Conservation (phyloP, 1,284 basidiomycete species). For the Rhodotorula sp. region DNA sequence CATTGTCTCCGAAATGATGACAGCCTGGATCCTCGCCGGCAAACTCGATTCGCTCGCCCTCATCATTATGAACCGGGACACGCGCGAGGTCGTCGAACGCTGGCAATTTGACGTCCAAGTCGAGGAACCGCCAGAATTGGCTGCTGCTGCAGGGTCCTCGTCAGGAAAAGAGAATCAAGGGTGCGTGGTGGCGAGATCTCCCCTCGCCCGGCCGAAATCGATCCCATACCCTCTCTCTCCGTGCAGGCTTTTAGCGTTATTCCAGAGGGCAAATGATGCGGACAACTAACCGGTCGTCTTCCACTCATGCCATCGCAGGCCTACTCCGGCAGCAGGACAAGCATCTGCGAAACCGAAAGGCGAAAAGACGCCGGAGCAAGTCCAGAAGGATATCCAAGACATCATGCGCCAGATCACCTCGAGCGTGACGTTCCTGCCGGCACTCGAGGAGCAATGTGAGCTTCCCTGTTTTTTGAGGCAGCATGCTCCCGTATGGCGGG, state of each 20-base stretch:
- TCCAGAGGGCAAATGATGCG: too few species aligned
- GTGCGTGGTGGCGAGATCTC: constrained; percentile 10
- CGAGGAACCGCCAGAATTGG: constrained; percentile 47
- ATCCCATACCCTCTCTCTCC: too few species aligned
- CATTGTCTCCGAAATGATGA: too few species aligned
- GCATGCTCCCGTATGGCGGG: not conserved
- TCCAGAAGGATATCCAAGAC: constrained; percentile 94
- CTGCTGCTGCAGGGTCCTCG: not conserved
- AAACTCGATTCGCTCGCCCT: constrained; percentile 70
- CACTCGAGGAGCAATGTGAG: constrained; percentile 88
- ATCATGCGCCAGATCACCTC: constrained; percentile 99
- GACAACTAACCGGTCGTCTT: too few species aligned
- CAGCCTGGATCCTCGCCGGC: constrained; percentile 75
- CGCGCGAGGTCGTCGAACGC: constrained; percentile 83
- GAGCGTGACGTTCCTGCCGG: constrained; percentile 90
- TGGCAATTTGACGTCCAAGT: constrained; percentile 98
- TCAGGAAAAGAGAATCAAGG: constrained; percentile 38
- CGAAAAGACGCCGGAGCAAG: constrained; percentile 72
- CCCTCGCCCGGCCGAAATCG: too few species aligned
- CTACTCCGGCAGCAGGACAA: constrained; percentile 42
- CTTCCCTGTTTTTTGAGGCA: constrained; percentile 46
- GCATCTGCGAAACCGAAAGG: constrained; percentile 33
- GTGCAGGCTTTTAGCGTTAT: too few species aligned
- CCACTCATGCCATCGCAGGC: constrained; percentile 51
- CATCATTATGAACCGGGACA: constrained; percentile 93